Evolutionary conservation across 495 filamentous ascomycete species (phyloP), one percentile per base, ranked within the genome.

Genomic region (Annulohypoxylon maeteangense): DNA sequence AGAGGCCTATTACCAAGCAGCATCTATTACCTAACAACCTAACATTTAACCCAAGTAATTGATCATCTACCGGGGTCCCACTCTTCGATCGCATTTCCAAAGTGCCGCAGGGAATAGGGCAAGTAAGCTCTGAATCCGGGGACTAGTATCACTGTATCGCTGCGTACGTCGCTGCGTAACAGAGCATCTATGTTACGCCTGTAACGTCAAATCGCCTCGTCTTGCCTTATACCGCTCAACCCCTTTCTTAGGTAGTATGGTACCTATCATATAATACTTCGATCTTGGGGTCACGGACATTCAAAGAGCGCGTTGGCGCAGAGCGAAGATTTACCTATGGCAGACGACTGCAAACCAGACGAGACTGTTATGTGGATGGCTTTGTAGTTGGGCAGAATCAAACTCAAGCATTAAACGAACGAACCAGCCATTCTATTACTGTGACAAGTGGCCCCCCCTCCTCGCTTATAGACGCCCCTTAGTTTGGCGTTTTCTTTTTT

Each of bases 351-450:
- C n/a, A 59, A 16, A 57, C 62, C 61, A 51, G 1, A 73, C 27
- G 53, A 59, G 42, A 53, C 22, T 10, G 34, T 40, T 58, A 54
- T 62, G 62, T 57, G 70, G 70, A 25, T 73, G 62, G 56, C 48
- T 63, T 18, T 61, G 48, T 44, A 47, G 47, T 69, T 69, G 65
- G 70, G 29, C 57, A 66, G 51, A 53, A 16, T 59, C 34, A 25
- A 68, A 51, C 45, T 55, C 34, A 36, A 64, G 34, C 23, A 54
- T 47, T 67, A 71, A 59, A 66, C 58, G 57, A 71, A 34, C 68
- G 54, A 64, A 68, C 69, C 63, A 67, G 54, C 32, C 6, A 38
- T 51, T 59, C 45, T 54, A 73, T 73, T 73, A 73, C 70, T 73
- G 27, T 69, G 65, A 65, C 56, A 53, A 66, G 65, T 65, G 65